These are phyloP conservation scores for Talaromyces liani DNA, from an alignment of 495 filamentous ascomycete species.

Conservation along the genomic window DNA sequence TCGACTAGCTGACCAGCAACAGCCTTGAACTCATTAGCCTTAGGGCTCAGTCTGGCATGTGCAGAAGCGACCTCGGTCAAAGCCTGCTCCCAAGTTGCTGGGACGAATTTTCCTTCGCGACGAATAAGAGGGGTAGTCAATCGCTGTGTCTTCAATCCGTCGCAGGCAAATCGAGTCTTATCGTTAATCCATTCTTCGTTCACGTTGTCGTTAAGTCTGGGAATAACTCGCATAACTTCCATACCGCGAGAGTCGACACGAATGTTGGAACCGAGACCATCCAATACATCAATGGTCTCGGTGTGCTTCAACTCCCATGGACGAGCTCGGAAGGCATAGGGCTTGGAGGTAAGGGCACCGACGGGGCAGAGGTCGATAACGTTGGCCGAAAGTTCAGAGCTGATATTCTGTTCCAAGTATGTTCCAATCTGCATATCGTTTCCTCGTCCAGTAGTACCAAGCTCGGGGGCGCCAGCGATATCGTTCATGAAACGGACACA, in stretches of 20 bases:
- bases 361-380: conserved; percentile 98
- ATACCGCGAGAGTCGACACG: conserved; percentile 87
- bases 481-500: conserved; percentile 98
- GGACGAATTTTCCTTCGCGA: conserved; percentile 78
- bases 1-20: conserved; percentile 88
- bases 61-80: conserved; percentile 75
- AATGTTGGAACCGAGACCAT: conserved; percentile 90
- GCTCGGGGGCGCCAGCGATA: conserved; percentile 87
- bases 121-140: conserved; percentile 88
- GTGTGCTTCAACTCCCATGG: conserved; percentile 93
- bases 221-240: conserved; percentile 91
- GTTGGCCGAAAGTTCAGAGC: conserved; percentile 92
- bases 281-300: conserved; percentile 90
- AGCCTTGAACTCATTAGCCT: conserved; percentile 90
- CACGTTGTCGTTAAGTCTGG: conserved; percentile 90
- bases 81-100: conserved; percentile 90
- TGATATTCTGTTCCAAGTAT: conserved; percentile 84
- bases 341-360: conserved; percentile 91
- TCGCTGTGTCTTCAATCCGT: conserved; percentile 92
- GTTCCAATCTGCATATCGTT: conserved; percentile 98
- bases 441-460: conserved; percentile 88
- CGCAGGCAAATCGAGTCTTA: conserved; percentile 93
- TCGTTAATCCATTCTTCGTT: conserved; percentile 99
- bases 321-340: conserved; percentile 92
- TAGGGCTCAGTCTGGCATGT: conserved; percentile 64